phyloP scores from a whole-genome alignment of 2,329 filamentous ascomycete genomes.

The Xylariaceae sp. region DNA sequence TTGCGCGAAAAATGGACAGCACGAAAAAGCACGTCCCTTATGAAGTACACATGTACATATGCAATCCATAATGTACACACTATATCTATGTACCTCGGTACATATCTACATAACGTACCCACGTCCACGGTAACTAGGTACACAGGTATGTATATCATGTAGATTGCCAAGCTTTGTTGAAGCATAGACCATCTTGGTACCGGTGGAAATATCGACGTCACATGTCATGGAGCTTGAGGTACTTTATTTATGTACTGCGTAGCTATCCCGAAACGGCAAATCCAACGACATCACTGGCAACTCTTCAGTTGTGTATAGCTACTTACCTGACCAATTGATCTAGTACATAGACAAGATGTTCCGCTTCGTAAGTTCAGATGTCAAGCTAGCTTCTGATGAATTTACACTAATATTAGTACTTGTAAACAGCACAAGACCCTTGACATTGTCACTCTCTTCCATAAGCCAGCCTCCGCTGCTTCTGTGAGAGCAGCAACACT shows the following conservation, averaged over 20 bases:
- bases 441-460: slow-evolving; percentile 95
- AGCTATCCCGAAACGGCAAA: slow-evolving; percentile 28
- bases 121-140: too few species aligned
- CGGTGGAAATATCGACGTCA: too few species aligned
- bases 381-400: neutral
- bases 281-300: slow-evolving; percentile 14
- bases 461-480: slow-evolving; percentile 73
- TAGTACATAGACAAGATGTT: slow-evolving; percentile 43
- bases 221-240: neutral
- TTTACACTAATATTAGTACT: slow-evolving; percentile 1
- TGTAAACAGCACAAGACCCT: slow-evolving; percentile 69
- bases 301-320: too few species aligned
- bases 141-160: too few species aligned
- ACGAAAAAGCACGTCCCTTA: neutral
- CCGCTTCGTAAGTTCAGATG: slow-evolving; percentile 47
- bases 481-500: slow-evolving; percentile 75
- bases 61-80: too few species aligned
- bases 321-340: neutral
- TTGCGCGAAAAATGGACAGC: too few species aligned
- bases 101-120: too few species aligned
- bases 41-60: too few species aligned
- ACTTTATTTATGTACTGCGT: too few species aligned
- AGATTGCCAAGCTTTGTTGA: too few species aligned
- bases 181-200: neutral
- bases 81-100: too few species aligned